A percentile compares a stretch with the other conserved stretches of the same genome.
Conservation (phyloP, 345 rosid genomes). For the Euphorbia tirucalli region DNA sequence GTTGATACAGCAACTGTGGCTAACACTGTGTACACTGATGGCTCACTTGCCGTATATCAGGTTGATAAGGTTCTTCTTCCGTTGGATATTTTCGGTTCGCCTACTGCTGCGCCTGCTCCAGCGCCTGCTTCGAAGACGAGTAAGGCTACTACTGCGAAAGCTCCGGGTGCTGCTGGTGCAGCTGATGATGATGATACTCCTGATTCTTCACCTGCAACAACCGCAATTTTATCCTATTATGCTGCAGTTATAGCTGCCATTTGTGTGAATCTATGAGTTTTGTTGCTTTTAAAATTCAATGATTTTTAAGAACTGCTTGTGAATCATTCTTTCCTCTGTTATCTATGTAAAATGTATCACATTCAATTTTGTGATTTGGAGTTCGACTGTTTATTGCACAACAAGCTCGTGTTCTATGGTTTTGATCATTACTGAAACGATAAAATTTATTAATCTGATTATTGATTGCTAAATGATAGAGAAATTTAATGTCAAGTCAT, state of each 20-base stretch:
- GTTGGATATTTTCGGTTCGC: slow-evolving; percentile 54
- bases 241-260: slow-evolving; percentile 32
- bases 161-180: slow-evolving; percentile 47
- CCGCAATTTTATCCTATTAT: slow-evolving; percentile 6
- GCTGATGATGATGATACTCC: slow-evolving; percentile 30
- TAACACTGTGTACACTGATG: slow-evolving; percentile 53
- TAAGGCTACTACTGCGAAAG: slow-evolving; percentile 42
- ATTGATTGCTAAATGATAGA: no score
- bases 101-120: slow-evolving; percentile 60
- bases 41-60: slow-evolving; percentile 68
- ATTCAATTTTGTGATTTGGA: background rate
- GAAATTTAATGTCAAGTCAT: no score
- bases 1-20: slow-evolving; percentile 61
- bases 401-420: no score
- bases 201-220: slow-evolving; percentile 42
- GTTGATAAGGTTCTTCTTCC: slow-evolving; percentile 80
- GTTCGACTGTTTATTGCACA: no score
- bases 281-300: slow-evolving; percentile 10
- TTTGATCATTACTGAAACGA: no score
- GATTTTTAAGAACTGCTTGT: slow-evolving; percentile 13
- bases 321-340: slow-evolving; percentile 18
- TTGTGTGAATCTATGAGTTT: slow-evolving; percentile 37
- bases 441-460: no score
- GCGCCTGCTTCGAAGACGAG: slow-evolving; percentile 48
- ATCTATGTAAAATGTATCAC: slow-evolving; percentile 4